Evolutionary conservation across 768 basidiomycete species (phyloP), one percentile per base, ranked within the genome.

Genomic region (Infundibulicybe gibba): DNA sequence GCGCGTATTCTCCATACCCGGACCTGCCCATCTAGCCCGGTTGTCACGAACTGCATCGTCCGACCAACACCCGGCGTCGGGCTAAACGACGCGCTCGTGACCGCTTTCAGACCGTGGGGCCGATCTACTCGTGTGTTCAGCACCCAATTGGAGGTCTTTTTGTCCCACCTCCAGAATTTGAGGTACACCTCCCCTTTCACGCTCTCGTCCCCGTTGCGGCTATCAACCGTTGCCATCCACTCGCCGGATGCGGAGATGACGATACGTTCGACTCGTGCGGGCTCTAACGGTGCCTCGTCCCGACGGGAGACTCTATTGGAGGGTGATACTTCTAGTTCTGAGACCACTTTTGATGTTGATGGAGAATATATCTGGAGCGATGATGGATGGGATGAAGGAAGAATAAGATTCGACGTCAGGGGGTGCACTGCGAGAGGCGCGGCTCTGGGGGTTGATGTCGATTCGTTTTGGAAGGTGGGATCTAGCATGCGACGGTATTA

Each of bases 211-310:
- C 77, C 83, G 46, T 81, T 75, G 45, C 94, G 78, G 25, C 68
- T 65, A 65, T 99, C 95, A 19, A 91, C 64, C 1, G 95, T 94
- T 5, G 93, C 93, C 81, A 99, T 81, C 94, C 95, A 98, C 40
- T 80, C 74, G 9, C 86, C 86, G n/a, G 69, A 71, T 1, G 76
- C 61, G 4, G 87, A 87, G 48, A 94, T 70, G 4, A 75, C 79
- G 5, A 77, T 79, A 9, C 71, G 73, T 41, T 90, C 86, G 2
- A 98, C 89, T 12, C 84, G 75, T 2, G 87, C 77, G 8, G 87
- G 83, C 51, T 89, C 84, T 35, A 94, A 61, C 6, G 76, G 70
- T 58, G 82, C 87, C 48, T 93, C 88, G 38, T 91, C 90, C 54
- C 81, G 73, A 54, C 86, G 73, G 12, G 93, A 87, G 15, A 97